These are phyloP conservation scores for Boletus pseudo-olivaceus DNA, from an alignment of 768 basidiomycete genomes.

Conservation along the genomic window DNA sequence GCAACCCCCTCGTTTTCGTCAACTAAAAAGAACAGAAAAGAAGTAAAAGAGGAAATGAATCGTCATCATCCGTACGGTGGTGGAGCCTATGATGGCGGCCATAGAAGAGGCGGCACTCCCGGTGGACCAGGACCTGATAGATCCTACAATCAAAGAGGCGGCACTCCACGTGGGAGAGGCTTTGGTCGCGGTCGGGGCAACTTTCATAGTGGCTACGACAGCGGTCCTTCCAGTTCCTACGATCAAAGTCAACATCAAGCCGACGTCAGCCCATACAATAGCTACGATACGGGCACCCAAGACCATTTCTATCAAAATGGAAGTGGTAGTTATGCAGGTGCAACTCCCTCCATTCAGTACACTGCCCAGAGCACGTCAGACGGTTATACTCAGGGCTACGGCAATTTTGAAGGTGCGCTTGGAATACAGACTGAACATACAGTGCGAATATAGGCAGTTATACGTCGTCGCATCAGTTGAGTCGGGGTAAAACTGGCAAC, in stretches of 20 bases:
- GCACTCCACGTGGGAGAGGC: slow-evolving; percentile 45
- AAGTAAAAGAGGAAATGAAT: slow-evolving; percentile 53
- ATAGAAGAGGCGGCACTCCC: slow-evolving; percentile 63
- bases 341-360: slow-evolving; percentile 52
- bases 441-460: slow-evolving; percentile 42
- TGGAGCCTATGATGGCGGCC: slow-evolving; percentile 55
- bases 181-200: slow-evolving; percentile 53
- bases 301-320: slow-evolving; percentile 72
- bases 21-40: slow-evolving; percentile 25
- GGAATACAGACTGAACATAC: slow-evolving; percentile 57
- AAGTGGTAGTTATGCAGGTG: slow-evolving; percentile 53
- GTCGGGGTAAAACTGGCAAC: slow-evolving; percentile 46
- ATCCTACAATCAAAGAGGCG: slow-evolving; percentile 62
- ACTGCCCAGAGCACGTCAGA: slow-evolving; percentile 42
- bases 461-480: slow-evolving; percentile 33
- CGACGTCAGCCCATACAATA: slow-evolving; percentile 65
- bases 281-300: slow-evolving; percentile 56
- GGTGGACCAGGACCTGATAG: slow-evolving; percentile 71
- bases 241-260: slow-evolving; percentile 62
- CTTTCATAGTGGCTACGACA: slow-evolving; percentile 54
- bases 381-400: slow-evolving; percentile 58
- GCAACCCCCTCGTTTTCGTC: slow-evolving; percentile 22
- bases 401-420: slow-evolving; percentile 83
- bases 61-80: slow-evolving; percentile 85
- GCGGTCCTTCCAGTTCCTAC: slow-evolving; percentile 52